These are phyloP conservation scores for Arabidopsis lyrata DNA, from an alignment of 441 rosid species.

Conservation along the genomic window DNA sequence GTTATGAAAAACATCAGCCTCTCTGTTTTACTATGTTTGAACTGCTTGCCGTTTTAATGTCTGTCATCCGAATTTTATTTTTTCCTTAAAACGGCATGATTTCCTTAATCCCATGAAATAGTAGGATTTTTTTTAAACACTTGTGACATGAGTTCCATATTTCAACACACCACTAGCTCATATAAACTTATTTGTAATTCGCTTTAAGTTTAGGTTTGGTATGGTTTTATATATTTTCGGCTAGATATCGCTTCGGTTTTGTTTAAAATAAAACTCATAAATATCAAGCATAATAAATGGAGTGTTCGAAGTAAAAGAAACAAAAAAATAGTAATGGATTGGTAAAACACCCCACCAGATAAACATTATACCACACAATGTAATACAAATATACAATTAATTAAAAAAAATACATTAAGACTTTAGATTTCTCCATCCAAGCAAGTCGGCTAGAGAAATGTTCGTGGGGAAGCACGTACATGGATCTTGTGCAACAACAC, in stretches of 20 bases:
- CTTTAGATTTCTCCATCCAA: constrained; percentile 9
- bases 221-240: neutral
- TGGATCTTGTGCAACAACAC: constrained; percentile 38
- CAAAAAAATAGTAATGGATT: neutral
- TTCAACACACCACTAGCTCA: neutral
- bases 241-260: neutral
- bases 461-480: constrained; percentile 41
- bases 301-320: neutral
- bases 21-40: neutral
- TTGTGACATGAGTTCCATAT: neutral
- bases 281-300: neutral
- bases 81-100: neutral
- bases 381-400: neutral
- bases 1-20: neutral
- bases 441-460: constrained; percentile 33
- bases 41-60: constrained; percentile 1
- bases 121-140: too few relatives aligned
- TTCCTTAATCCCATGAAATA: neutral
- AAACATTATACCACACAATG: neutral
- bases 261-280: neutral
- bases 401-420: neutral
- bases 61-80: neutral
- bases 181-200: neutral
- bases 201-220: neutral
- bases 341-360: constrained; percentile 20